Conservation (phyloP, 139 green algal species). For the Coelastrella sp. region DNA sequence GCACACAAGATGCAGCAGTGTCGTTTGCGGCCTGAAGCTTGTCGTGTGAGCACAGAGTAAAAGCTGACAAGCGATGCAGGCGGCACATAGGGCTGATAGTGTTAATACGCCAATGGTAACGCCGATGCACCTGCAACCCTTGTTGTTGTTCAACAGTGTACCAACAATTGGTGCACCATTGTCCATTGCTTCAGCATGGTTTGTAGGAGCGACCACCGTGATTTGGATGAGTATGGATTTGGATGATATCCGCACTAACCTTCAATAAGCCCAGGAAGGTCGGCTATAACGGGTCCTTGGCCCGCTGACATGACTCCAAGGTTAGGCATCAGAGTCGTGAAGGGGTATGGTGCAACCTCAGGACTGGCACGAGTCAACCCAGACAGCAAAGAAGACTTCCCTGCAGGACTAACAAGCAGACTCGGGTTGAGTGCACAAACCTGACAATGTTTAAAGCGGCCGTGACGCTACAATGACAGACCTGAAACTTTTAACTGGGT, state of each 20-base stretch:
- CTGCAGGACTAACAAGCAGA: conserved; percentile 46
- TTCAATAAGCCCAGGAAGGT: conserved; percentile 93
- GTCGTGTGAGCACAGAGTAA: not conserved
- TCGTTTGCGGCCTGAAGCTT: not conserved
- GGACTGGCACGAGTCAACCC: conserved; percentile 86
- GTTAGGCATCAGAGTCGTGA: conserved; percentile 97
- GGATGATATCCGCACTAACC: conserved; percentile 25
- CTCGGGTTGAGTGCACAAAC: not conserved
- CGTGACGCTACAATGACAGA: too few species aligned
- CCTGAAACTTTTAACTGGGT: too few species aligned
- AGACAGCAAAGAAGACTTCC: conserved; percentile 82
- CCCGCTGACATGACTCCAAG: conserved; percentile 80
- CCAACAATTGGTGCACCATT: too few species aligned
- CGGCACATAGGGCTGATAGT: too few species aligned
- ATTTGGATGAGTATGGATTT: too few species aligned
- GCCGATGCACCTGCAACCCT: too few species aligned
- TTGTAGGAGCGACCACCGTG: too few species aligned
- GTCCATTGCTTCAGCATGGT: too few species aligned
- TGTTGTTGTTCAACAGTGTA: too few species aligned
- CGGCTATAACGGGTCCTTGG: conserved; percentile 70
- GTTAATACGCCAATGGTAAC: too few species aligned
- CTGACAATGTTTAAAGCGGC: too few species aligned
- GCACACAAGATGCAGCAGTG: not conserved
- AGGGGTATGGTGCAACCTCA: conserved; percentile 92
- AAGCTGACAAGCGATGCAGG: not conserved